These are phyloP conservation scores for Phlebiopsis flavidoalba DNA, from an alignment of 768 basidiomycete genomes.

Conservation along the genomic window DNA sequence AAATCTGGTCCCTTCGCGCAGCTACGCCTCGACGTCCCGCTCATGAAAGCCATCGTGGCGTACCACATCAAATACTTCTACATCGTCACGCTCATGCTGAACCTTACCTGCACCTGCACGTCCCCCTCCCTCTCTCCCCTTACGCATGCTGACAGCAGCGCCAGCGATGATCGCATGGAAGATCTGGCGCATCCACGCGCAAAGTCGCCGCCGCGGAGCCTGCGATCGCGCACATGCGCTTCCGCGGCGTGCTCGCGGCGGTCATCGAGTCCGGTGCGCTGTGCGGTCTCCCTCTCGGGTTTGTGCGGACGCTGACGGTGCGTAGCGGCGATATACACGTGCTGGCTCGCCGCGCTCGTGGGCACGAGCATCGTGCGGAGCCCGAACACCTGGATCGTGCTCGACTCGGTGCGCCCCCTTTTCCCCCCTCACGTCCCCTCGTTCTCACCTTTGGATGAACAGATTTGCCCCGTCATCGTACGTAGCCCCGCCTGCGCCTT, in stretches of 20 bases:
- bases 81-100: background rate
- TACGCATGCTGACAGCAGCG: no score
- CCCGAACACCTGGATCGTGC: background rate
- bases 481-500: background rate
- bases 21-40: background rate
- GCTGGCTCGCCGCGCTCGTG: background rate
- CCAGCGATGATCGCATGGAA: background rate
- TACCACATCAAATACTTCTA: background rate
- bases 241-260: background rate
- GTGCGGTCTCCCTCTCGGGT: background rate
- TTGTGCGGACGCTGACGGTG: background rate
- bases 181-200: background rate
- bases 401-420: background rate
- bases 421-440: background rate
- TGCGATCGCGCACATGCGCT: background rate
- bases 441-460: background rate
- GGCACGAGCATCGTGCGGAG: background rate
- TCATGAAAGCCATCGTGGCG: background rate
- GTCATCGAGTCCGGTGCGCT: background rate
- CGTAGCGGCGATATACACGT: background rate
- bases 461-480: background rate
- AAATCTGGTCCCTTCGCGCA: background rate
- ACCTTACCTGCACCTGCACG: background rate
- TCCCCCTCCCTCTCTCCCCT: no score
- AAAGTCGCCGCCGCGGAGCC: background rate